These are phyloP conservation scores for Periconia macrospinosa DNA, from an alignment of 2,329 filamentous ascomycete species.

Conservation along the genomic window DNA sequence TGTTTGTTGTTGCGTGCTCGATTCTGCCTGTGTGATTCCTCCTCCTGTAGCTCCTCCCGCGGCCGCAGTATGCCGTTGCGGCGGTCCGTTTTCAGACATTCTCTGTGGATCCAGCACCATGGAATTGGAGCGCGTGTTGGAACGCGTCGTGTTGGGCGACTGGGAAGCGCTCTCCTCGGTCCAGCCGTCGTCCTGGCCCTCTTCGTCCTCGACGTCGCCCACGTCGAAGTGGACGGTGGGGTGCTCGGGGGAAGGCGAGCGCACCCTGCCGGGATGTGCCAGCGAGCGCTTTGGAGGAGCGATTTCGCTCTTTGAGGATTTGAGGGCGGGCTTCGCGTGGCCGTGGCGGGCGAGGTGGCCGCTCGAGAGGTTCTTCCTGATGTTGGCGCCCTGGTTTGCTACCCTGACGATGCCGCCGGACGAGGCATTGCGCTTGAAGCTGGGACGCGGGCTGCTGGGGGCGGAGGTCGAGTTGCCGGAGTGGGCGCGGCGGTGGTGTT, in stretches of 20 bases:
- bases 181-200: conserved; percentile 42
- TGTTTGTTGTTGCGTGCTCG: conserved; percentile 10
- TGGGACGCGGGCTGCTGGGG: conserved; percentile 42
- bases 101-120: conserved; percentile 39
- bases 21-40: conserved; percentile 10
- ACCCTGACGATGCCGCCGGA: conserved; percentile 41
- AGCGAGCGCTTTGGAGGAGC: conserved; percentile 33
- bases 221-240: conserved; percentile 47
- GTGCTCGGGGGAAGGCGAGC: conserved; percentile 39
- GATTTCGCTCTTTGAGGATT: conserved; percentile 37
- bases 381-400: conserved; percentile 30
- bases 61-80: neutral
- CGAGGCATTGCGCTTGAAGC: conserved; percentile 48
- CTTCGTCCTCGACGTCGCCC: conserved; percentile 32
- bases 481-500: conserved; percentile 42
- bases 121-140: conserved; percentile 45
- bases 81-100: conserved; percentile 21
- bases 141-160: conserved; percentile 45
- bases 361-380: conserved; percentile 50
- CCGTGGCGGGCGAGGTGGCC: conserved; percentile 48
- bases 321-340: conserved; percentile 43
- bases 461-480: conserved; percentile 41
- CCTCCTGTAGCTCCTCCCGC: neutral
- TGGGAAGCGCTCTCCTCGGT: conserved; percentile 47
- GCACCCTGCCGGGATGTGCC: conserved; percentile 31